These are phyloP conservation scores for Hypocrella siamensis DNA, from an alignment of 2,329 filamentous ascomycete genomes.

Conservation along the genomic window DNA sequence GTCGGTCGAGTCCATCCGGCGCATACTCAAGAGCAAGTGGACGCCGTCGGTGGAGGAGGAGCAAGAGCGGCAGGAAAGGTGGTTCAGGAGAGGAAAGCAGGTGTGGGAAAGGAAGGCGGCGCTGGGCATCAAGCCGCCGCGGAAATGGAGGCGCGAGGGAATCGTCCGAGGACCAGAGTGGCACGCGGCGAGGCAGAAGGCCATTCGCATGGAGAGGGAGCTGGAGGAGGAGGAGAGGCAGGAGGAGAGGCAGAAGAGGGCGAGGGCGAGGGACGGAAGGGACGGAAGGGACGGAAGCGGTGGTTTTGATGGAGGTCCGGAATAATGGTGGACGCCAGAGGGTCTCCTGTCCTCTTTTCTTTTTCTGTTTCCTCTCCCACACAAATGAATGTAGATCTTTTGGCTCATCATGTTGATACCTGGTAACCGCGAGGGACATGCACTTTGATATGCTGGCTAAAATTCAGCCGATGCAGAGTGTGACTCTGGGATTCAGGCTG, in stretches of 20 bases:
- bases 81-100: constrained; percentile 42
- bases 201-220: constrained; percentile 10
- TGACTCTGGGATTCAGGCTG: too few relatives aligned
- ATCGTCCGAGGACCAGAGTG: constrained; percentile 27
- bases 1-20: constrained; percentile 72
- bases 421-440: too few relatives aligned
- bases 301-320: too few relatives aligned
- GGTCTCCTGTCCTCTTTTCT: too few relatives aligned
- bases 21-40: constrained; percentile 75
- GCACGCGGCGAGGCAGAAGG: constrained; percentile 18
- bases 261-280: constrained; percentile 2
- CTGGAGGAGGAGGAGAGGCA: constrained; percentile 15
- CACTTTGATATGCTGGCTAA: too few relatives aligned
- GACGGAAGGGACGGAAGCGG: neutral
- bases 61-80: constrained; percentile 39
- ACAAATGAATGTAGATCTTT: too few relatives aligned
- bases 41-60: constrained; percentile 43
- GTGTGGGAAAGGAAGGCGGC: constrained; percentile 46
- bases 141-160: constrained; percentile 41
- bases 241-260: constrained; percentile 9
- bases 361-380: too few relatives aligned
- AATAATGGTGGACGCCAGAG: neutral
- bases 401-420: too few relatives aligned
- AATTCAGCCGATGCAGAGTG: too few relatives aligned
- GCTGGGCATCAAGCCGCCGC: constrained; percentile 45